These are phyloP conservation scores for Ophiocordyceps australis DNA, from an alignment of 2,329 filamentous ascomycete species.

Conservation along the genomic window DNA sequence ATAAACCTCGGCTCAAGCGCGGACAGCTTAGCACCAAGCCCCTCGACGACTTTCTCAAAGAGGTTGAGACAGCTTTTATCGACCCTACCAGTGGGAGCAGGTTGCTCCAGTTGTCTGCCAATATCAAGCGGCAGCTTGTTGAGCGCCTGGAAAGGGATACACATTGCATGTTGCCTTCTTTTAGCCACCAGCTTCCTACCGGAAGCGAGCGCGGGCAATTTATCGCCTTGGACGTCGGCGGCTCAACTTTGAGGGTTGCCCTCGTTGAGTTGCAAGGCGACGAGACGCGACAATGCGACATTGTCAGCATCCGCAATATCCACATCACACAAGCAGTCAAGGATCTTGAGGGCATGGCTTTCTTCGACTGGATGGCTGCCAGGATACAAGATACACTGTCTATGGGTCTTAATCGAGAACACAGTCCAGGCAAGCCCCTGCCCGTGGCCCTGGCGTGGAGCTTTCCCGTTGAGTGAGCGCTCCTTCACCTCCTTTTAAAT, in stretches of 20 bases:
- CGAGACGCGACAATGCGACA: slow-evolving; percentile 20
- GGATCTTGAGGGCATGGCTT: slow-evolving; percentile 34
- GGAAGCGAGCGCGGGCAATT: slow-evolving; percentile 40
- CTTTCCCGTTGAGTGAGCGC: slow-evolving; percentile 47
- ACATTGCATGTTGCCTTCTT: slow-evolving; percentile 47
- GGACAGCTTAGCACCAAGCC: slow-evolving; percentile 9
- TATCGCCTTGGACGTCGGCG: slow-evolving; percentile 49
- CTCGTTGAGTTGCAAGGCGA: slow-evolving; percentile 39
- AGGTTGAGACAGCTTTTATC: slow-evolving; percentile 34
- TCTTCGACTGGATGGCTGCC: slow-evolving; percentile 52
- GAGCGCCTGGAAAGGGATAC: slow-evolving; percentile 30
- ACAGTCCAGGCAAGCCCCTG: slow-evolving; percentile 22
- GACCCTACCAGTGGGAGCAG: slow-evolving; percentile 25
- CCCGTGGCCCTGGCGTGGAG: slow-evolving; percentile 49
- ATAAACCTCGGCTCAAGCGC: slow-evolving; percentile 8
- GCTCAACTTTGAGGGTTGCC: slow-evolving; percentile 47
- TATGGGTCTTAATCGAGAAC: slow-evolving; percentile 18
- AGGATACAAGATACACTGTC: slow-evolving; percentile 38
- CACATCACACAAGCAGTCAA: slow-evolving; percentile 38
- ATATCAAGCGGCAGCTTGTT: slow-evolving; percentile 35
- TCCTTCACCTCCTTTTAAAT: background rate
- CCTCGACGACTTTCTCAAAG: slow-evolving; percentile 33
- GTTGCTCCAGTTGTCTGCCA: slow-evolving; percentile 25
- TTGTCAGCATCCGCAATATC: slow-evolving; percentile 35
- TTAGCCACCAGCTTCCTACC: slow-evolving; percentile 44